These are phyloP conservation scores for Quercus tomentella DNA, from an alignment of 331 rosid species.

Conservation along the genomic window DNA sequence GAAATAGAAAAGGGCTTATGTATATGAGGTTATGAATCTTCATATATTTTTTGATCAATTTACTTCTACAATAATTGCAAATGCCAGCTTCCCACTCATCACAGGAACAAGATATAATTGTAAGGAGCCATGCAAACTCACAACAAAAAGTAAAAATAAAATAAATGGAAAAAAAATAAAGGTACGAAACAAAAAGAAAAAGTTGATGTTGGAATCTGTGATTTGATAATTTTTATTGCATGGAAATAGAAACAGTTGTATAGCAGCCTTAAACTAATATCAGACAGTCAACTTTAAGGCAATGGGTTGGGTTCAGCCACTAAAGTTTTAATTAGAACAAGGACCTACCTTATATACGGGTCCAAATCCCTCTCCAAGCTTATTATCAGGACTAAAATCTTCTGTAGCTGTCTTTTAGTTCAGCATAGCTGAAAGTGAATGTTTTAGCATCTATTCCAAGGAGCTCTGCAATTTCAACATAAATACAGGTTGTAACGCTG, in stretches of 20 bases:
- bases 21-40: neutral
- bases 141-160: neutral
- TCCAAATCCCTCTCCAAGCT: constrained; percentile 52
- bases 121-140: neutral
- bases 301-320: too few relatives aligned
- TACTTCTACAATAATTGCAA: neutral
- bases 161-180: neutral
- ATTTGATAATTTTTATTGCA: neutral
- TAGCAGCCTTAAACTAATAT: too few relatives aligned
- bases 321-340: neutral
- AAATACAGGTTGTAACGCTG: neutral
- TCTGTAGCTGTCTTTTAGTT: too few relatives aligned
- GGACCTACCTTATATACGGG: constrained; percentile 62
- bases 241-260: too few relatives aligned
- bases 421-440: too few relatives aligned
- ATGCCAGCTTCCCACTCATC: neutral
- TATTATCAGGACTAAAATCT: too few relatives aligned
- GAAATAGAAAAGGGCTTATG: neutral
- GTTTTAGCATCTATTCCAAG: too few relatives aligned
- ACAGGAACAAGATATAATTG: neutral
- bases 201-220: neutral
- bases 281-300: too few relatives aligned
- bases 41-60: neutral
- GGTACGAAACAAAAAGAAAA: neutral
- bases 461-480: too few relatives aligned